Evolutionary conservation across 257 asterid species (phyloP), one percentile per base, ranked within the genome.

Genomic region (Solanum lignicaule): DNA sequence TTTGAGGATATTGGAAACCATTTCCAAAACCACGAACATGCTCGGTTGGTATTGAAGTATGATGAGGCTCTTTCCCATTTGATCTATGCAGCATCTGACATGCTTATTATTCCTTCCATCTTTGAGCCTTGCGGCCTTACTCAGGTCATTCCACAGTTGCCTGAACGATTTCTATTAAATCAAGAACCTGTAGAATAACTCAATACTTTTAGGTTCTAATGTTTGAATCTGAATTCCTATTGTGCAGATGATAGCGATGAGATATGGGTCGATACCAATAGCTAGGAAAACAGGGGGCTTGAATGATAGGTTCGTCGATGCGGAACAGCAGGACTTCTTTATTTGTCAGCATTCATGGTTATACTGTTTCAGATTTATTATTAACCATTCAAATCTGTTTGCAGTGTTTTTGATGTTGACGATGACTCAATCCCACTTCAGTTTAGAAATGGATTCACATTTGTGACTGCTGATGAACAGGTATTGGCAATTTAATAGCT

Each of bases 81-180:
- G 85, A 95, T 97, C 35, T 97, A 91, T 93, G 99, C 98, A 86
- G 99, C 98, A 86, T 91, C 98, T 13, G 99, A 97, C 91, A 94
- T 97, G 98, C 87, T 95, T 85, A 92, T 95, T 92, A 94, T 97
- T 90, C 99, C 99, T 72, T 97, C 98, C 78, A 92, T 97, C 91
- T 97, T 97, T 79, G 98, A 97, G 93, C 99, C 99, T 85, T 97
- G 99, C 69, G 99, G 98, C 89, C 99, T 97, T 39, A 95, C 99
- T 48, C 99, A 97, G 99, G 98, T 95, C 92, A 58, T 83, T 58
- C 75, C 76, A 58, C 79, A 68, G 69, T 87, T 86, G 16, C 60
- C 79, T 55, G 85, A 60, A 73, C 71, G 32, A n/a, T n/a, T n/a
- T n/a, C n/a, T n/a, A n/a, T n/a, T n/a, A n/a, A n/a, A n/a, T n/a